Conservation (phyloP, 2,329 filamentous ascomycete genomes). For the Seiridium unicorne region DNA sequence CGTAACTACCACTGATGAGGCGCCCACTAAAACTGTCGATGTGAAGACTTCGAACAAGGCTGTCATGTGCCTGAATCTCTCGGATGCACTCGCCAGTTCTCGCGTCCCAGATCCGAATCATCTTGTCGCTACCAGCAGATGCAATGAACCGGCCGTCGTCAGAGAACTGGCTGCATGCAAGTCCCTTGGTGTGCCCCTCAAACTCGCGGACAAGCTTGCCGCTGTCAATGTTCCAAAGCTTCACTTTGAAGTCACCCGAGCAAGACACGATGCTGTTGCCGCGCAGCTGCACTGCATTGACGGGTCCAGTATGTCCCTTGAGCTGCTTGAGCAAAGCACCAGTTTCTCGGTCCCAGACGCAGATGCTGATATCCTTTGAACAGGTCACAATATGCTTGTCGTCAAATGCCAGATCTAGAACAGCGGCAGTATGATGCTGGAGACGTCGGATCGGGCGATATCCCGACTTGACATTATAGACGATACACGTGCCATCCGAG, state of each 20-base stretch:
- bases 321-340: slow-evolving; percentile 75
- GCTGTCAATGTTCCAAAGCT: slow-evolving; percentile 91
- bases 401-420: slow-evolving; percentile 92
- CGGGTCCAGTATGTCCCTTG: slow-evolving; percentile 82
- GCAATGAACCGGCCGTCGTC: slow-evolving; percentile 93
- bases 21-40: slow-evolving; percentile 84
- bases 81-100: slow-evolving; percentile 82
- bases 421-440: slow-evolving; percentile 76
- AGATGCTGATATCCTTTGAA: slow-evolving; percentile 92
- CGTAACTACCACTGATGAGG: slow-evolving; percentile 89
- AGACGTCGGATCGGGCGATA: slow-evolving; percentile 81
- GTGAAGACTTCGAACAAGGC: slow-evolving; percentile 85
- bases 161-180: slow-evolving; percentile 94
- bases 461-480: slow-evolving; percentile 79
- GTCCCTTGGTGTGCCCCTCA: slow-evolving; percentile 82
- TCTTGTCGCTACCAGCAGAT: slow-evolving; percentile 91
- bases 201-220: slow-evolving; percentile 91
- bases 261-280: slow-evolving; percentile 92
- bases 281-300: slow-evolving; percentile 94
- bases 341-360: slow-evolving; percentile 86
- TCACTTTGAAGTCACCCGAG: slow-evolving; percentile 88
- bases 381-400: slow-evolving; percentile 92
- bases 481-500: slow-evolving; percentile 86
- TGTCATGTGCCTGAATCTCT: slow-evolving; percentile 78
- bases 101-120: slow-evolving; percentile 95